phyloP scores from a whole-genome alignment of 129 eudicot species.

The Lonicera japonica region DNA sequence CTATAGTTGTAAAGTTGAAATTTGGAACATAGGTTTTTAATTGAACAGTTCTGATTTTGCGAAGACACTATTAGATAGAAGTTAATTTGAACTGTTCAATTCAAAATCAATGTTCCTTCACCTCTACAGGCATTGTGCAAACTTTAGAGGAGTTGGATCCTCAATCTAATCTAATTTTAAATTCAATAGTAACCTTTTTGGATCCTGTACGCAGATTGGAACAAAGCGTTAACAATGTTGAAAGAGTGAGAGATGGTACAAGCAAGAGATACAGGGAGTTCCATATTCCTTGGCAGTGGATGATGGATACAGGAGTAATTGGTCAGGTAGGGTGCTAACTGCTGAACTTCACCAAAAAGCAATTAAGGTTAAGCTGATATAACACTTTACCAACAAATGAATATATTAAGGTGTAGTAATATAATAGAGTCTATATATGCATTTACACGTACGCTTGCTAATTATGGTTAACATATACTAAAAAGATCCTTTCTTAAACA shows the following conservation, averaged over 20 bases:
- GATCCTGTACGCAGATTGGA: conserved; percentile 45
- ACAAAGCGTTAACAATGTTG: conserved; percentile 46
- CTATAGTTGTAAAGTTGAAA: too few species aligned
- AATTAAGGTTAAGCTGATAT: conserved; percentile 4
- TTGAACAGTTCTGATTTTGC: too few species aligned
- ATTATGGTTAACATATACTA: not conserved
- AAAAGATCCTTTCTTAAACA: too few species aligned
- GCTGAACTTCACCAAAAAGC: conserved; percentile 17
- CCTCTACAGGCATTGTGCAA: too few species aligned
- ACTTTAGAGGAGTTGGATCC: not conserved
- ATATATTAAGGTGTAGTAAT: not conserved
- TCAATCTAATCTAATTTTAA: too few species aligned
- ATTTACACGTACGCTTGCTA: not conserved
- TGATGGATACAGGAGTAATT: conserved; percentile 60
- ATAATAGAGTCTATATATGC: not conserved
- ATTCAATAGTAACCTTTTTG: not conserved
- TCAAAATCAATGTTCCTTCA: too few species aligned
- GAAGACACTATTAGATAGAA: too few species aligned
- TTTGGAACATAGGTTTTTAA: too few species aligned
- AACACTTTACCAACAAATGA: conserved; percentile 5
- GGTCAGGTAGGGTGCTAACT: conserved; percentile 56
- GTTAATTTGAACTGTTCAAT: too few species aligned
- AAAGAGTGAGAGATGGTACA: conserved; percentile 66
- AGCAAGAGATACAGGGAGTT: conserved; percentile 62
- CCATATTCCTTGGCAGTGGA: conserved; percentile 86